Evolutionary conservation across 345 rosid genomes (phyloP).

Genomic region (Populus pruinosa): DNA sequence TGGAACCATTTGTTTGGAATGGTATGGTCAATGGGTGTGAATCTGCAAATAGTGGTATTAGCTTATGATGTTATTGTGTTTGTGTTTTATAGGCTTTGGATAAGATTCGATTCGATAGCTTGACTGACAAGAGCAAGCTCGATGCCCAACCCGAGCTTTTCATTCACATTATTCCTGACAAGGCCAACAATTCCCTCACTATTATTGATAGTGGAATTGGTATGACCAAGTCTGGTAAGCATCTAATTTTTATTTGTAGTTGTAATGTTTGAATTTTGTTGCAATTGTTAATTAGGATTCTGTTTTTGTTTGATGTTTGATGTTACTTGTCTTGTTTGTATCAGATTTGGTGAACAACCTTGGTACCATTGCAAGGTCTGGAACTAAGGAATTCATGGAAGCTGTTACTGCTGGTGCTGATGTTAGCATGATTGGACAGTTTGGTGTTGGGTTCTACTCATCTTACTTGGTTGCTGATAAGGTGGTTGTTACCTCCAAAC

Average conservation of each 20-base stretch:
- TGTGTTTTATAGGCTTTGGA: background rate
- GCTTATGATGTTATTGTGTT: background rate
- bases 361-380: slow-evolving; percentile 8
- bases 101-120: slow-evolving; percentile 7
- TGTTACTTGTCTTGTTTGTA: too few relatives aligned
- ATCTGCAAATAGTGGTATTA: background rate
- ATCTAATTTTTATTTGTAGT: background rate
- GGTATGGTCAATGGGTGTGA: background rate
- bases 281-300: background rate
- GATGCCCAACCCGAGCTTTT: slow-evolving; percentile 6
- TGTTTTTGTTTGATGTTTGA: background rate
- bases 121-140: slow-evolving; percentile 9
- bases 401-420: background rate
- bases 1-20: background rate
- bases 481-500: slow-evolving; percentile 4
- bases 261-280: background rate
- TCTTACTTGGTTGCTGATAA: slow-evolving; percentile 8
- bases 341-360: slow-evolving; percentile 2
- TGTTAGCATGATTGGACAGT: slow-evolving; percentile 11
- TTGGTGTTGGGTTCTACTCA: slow-evolving; percentile 11
- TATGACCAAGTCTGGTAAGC: slow-evolving; percentile 6
- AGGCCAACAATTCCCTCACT: background rate
- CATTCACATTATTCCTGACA: slow-evolving; percentile 3
- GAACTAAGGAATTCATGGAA: slow-evolving; percentile 6
- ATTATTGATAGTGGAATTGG: slow-evolving; percentile 6